A percentile compares a stretch with the other conserved stretches of the same genome.
These are phyloP conservation scores for Teratosphaeria destructans DNA, from an alignment of 2,329 filamentous ascomycete genomes.

Conservation along the genomic window DNA sequence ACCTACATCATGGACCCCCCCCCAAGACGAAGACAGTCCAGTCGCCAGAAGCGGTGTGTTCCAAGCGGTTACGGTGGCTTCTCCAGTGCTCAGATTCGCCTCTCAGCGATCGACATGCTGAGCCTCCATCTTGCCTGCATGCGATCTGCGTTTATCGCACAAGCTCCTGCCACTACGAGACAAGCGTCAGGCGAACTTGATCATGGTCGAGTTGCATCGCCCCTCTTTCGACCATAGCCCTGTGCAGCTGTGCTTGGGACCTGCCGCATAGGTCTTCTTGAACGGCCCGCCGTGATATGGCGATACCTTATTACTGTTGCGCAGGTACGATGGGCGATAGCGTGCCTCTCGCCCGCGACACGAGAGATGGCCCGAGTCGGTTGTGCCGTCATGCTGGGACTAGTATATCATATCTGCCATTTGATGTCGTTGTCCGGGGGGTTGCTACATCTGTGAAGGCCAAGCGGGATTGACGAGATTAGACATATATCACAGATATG, in stretches of 20 bases:
- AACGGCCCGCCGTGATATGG: neutral
- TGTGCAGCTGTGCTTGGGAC: neutral
- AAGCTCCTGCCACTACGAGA: neutral
- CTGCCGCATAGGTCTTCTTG: neutral
- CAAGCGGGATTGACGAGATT: neutral
- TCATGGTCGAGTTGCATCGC: neutral
- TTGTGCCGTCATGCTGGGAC: neutral
- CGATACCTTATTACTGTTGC: neutral
- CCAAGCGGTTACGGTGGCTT: conserved; percentile 2
- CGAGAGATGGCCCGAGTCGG: neutral
- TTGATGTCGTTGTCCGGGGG: neutral
- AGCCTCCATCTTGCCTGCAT: neutral
- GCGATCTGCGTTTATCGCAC: neutral
- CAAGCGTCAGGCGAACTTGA: neutral
- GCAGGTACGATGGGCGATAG: conserved; percentile 2
- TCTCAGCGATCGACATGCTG: conserved; percentile 1
- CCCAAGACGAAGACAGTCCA: neutral
- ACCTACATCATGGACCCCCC: neutral
- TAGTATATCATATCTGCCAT: neutral
- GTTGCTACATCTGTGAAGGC: neutral
- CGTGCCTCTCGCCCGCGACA: neutral
- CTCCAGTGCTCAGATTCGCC: neutral
- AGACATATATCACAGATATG: neutral
- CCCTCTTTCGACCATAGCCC: neutral
- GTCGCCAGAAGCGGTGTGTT: conserved; percentile 2